phyloP scores from a whole-genome alignment of 2,329 filamentous ascomycete genomes.

The Phialophora macrospora region DNA sequence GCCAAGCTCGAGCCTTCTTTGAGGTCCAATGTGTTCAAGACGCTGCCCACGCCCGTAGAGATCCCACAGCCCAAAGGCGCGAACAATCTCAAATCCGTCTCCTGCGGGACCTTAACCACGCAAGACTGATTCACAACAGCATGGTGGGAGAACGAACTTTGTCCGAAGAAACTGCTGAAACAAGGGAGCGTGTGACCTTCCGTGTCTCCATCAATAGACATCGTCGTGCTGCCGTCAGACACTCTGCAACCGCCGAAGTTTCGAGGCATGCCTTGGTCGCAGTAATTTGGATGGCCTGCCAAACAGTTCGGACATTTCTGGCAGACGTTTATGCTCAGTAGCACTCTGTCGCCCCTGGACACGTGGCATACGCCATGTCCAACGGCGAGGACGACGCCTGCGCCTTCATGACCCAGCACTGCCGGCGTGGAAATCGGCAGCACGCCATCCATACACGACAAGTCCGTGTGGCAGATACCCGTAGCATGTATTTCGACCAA shows the following conservation, averaged over 20 bases:
- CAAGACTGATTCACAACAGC: conserved; percentile 41
- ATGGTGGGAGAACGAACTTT: conserved; percentile 44
- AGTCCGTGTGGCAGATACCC: conserved; percentile 87
- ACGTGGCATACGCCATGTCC: conserved; percentile 38
- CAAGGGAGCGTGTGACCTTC: neutral
- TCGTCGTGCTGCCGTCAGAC: conserved; percentile 9
- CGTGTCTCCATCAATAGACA: neutral
- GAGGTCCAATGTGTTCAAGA: conserved; percentile 39
- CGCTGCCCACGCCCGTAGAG: conserved; percentile 42
- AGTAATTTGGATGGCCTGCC: conserved; percentile 28
- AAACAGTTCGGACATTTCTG: conserved; percentile 33
- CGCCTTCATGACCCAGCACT: conserved; percentile 48
- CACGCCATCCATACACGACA: conserved; percentile 52
- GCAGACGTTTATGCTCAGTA: conserved; percentile 39
- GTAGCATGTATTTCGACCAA: conserved; percentile 88
- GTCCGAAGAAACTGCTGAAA: conserved; percentile 46
- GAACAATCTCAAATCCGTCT: conserved; percentile 32
- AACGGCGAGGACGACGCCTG: conserved; percentile 33
- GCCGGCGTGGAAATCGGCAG: conserved; percentile 54
- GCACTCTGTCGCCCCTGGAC: conserved; percentile 40
- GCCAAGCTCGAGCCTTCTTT: conserved; percentile 35
- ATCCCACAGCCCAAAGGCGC: conserved; percentile 43
- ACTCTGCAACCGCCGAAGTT: conserved; percentile 34
- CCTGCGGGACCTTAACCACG: conserved; percentile 36
- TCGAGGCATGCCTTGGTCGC: conserved; percentile 16